Percentiles rank a stretch among this genome's conserved stretches.
Conservation (phyloP, 164 flowering plant genomes). For the Berberis vulgaris region DNA sequence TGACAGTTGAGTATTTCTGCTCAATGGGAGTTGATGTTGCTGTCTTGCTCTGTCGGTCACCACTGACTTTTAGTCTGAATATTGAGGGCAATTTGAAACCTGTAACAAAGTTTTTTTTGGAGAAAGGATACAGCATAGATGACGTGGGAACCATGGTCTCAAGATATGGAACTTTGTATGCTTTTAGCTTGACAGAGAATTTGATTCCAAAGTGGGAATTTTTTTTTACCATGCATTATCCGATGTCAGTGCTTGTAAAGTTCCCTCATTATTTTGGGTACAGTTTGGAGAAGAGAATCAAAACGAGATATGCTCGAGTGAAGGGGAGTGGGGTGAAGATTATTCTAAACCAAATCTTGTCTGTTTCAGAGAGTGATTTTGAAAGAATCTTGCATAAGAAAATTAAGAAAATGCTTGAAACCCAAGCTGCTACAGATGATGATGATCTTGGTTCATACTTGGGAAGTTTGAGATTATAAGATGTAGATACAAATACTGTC, state of each 20-base stretch:
- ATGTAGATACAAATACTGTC: constrained; percentile 1
- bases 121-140: constrained; percentile 46
- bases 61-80: constrained; percentile 79
- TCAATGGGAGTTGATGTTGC: constrained; percentile 61
- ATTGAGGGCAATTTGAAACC: constrained; percentile 80
- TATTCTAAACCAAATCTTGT: constrained; percentile 65
- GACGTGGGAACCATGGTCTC: constrained; percentile 68
- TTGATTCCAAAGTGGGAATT: constrained; percentile 78
- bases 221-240: constrained; percentile 64
- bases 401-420: constrained; percentile 31
- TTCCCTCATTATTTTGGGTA: constrained; percentile 92
- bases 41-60: constrained; percentile 45
- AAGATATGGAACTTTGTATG: constrained; percentile 72
- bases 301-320: constrained; percentile 58
- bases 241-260: constrained; percentile 58
- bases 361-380: constrained; percentile 43
- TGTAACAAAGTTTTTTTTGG: constrained; percentile 34
- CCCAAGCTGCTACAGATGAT: neutral
- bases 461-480: constrained; percentile 6
- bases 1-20: constrained; percentile 60
- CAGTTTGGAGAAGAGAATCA: constrained; percentile 77
- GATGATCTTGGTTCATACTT: constrained; percentile 6
- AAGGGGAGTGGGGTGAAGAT: constrained; percentile 45
- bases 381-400: constrained; percentile 20
- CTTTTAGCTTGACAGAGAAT: constrained; percentile 33